Base-by-base conservation (phyloP, 2,329 filamentous ascomycete genomes). In the Venturiaceae sp. region DNA sequence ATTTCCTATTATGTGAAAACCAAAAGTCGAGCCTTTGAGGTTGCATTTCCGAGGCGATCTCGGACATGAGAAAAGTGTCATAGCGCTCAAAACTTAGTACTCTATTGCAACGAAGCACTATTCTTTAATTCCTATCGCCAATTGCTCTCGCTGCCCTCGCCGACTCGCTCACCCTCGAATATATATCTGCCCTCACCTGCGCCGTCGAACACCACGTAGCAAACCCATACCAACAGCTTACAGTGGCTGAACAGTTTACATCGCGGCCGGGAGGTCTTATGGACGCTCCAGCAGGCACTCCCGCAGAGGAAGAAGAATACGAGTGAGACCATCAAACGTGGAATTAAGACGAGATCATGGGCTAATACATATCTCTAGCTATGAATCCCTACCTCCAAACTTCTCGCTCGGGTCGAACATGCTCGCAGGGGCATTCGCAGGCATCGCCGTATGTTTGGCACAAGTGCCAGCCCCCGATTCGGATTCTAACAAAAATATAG, bases 351-450 rank as follows among this genome's bases (percentile, higher is more conserved):
- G 23, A 30, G 32, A 34, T 8, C 39, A 21, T 33, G 19, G 14
- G n/a, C 23, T 59, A 16, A 46, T 32, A 50, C 44, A n/a, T n/a
- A 11, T 50, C 28, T 63, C 63, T 64, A 86, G 84, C 76, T 97
- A 97, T 82, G 92, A 97, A 82, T 86, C 87, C 64, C 83, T 99
- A 60, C 92, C 92, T 63, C 88, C 92, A 64, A 95, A 96, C 75
- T 96, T 96, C 79, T 94, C 91, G 66, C 81, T 97, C 69, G 77
- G 87, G 64, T 90, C 94, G 72, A 99, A 97, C 75, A 96, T 97
- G 91, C 79, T 86, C 63, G 94, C 94, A 58, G 94, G 94, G 72
- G 94, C 94, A 65, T 96, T 97, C 75, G 94, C 94, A 60, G 94
- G 94, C 66, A 95, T 96, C 75, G 90, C 92, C 68, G 90, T 95